phyloP scores from a whole-genome alignment of 2,329 filamentous ascomycete species.

The Colletotrichum sp. region DNA sequence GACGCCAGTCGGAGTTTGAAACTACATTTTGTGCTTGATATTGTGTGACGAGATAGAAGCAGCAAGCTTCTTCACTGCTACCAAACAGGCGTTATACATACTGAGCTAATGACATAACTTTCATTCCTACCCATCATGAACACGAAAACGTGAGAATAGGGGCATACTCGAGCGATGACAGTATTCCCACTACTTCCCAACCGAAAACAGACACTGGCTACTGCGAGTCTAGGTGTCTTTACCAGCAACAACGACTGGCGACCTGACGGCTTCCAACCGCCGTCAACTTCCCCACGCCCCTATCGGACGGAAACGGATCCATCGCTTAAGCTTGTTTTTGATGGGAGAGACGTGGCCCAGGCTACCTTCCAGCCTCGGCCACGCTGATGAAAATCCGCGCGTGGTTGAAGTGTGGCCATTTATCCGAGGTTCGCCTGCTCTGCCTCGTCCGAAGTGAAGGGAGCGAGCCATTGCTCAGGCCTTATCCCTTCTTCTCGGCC shows the following conservation, averaged over 20 bases:
- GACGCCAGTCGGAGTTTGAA: slow-evolving; percentile 18
- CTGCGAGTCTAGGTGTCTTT: not conserved
- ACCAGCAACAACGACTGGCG: not conserved
- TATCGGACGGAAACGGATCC: not conserved
- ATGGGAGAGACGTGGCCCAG: not conserved
- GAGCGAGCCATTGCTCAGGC: not conserved
- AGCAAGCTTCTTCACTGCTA: not conserved
- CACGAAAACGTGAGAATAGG: too few relatives aligned
- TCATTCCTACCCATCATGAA: not conserved
- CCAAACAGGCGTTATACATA: too few relatives aligned
- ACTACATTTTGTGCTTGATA: not conserved
- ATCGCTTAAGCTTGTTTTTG: not conserved
- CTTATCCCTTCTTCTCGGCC: not conserved
- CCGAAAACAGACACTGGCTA: not conserved
- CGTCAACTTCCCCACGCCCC: not conserved
- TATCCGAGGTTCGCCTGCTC: not conserved
- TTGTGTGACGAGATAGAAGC: not conserved
- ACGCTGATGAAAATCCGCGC: not conserved
- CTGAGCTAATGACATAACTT: not conserved
- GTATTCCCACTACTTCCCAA: not conserved
- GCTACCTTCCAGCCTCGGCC: not conserved
- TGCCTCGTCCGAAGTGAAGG: not conserved
- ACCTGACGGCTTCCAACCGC: not conserved
- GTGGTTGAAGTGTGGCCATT: not conserved
- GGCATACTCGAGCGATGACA: not conserved